phyloP scores from a whole-genome alignment of 2,329 filamentous ascomycete genomes.

The Byssochlamys sp. region DNA sequence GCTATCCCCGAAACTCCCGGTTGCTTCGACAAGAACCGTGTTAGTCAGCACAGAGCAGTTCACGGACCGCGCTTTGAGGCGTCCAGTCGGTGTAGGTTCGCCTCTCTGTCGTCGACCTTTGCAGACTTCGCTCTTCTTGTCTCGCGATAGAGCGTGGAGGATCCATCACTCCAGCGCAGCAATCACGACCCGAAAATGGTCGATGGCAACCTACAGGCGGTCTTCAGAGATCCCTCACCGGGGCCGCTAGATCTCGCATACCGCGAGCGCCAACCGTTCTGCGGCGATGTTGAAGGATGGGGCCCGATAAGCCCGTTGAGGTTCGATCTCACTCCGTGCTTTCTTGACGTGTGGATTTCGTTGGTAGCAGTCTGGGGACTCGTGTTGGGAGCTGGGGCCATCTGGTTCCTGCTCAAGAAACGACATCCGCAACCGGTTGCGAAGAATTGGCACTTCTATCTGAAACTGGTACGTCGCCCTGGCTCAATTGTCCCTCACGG shows the following conservation, averaged over 20 bases:
- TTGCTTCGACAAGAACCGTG: too few species aligned
- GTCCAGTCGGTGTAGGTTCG: neutral
- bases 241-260: conserved; percentile 11
- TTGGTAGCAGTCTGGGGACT: conserved; percentile 70
- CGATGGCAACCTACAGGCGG: conserved; percentile 13
- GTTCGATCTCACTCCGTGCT: conserved; percentile 95
- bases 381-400: conserved; percentile 62
- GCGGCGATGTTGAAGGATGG: conserved; percentile 87
- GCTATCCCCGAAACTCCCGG: neutral
- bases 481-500: neutral
- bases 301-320: conserved; percentile 77
- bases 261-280: conserved; percentile 56
- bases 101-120: neutral
- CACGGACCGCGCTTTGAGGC: neutral
- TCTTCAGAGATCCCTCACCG: conserved; percentile 11
- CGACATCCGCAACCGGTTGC: conserved; percentile 57
- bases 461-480: conserved; percentile 62
- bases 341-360: conserved; percentile 83
- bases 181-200: conserved; percentile 12
- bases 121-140: neutral
- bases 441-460: conserved; percentile 87
- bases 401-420: conserved; percentile 69
- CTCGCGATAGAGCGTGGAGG: neutral
- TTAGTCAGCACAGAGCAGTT: neutral
- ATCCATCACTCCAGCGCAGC: neutral